Base-by-base conservation (phyloP, 768 basidiomycete genomes). In the Rhizopogon vulgaris region DNA sequence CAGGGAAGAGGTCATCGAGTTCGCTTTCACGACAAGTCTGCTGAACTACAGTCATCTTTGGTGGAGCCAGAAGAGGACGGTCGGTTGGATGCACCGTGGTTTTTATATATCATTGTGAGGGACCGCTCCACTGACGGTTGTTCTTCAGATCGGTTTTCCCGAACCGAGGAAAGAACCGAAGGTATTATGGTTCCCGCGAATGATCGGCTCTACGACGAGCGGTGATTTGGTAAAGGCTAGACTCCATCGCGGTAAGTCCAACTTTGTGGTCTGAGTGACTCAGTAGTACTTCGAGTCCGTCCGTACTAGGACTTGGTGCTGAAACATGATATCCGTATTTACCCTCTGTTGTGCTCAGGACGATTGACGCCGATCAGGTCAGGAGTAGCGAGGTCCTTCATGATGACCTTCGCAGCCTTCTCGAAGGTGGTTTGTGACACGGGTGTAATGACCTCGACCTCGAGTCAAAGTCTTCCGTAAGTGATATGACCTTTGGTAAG, bases 1-100 rank as follows among this genome's bases (percentile, higher is more conserved):
- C 22, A 3, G 55, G 55, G 11, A 56, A 56, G 8, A 56, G 41
- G 4, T 15, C n/a, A n/a, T 56, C 52, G 17, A 53, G 40, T 18
- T 41, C 38, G 15, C 32, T 47, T 14, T 6, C 7, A 2, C 36
- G 18, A 22, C 17, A 5, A 32, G 8, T 10, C 18, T 46, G 45
- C n/a, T 45, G 17, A 9, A 32, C 17, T 34, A 7, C 4, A 15
- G 18, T 2, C 45, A 46, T 46, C 7, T 34, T 34, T 34, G 14
- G 22, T 11, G 3, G 12, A 34, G 32, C 3, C 28, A 8, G 28
- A 5, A 45, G 3, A 3, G 6, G 10, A n/a, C 2, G 1, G 3
- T 4, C 5, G 6, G 28, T 17, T 12, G 11, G 17, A 32, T 30
- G 22, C 22, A 12, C 40, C 37, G 24, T 7, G n/a, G 1, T 51